phyloP scores from a whole-genome alignment of 176 grass and related monocot species.

The Tuctoria greenei region DNA sequence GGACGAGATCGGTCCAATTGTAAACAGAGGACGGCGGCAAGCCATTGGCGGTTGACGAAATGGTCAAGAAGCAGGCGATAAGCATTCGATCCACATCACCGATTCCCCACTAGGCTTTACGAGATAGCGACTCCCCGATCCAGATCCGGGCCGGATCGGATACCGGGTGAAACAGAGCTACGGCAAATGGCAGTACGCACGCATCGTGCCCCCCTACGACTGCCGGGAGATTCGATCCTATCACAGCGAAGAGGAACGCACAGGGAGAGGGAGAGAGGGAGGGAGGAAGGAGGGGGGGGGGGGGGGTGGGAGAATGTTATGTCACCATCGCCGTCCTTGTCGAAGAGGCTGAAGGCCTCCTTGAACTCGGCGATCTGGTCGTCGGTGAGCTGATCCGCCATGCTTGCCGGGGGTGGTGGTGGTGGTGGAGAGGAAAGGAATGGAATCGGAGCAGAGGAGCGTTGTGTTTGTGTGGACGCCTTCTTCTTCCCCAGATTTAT shows the following conservation, averaged over 20 bases:
- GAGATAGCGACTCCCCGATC: slow-evolving; percentile 5
- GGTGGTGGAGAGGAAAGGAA: no score
- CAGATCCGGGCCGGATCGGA: slow-evolving; percentile 44
- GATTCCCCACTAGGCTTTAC: slow-evolving; percentile 2
- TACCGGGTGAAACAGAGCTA: no score
- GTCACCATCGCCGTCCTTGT: slow-evolving; percentile 86
- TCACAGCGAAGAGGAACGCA: not conserved
- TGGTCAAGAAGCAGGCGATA: slow-evolving; percentile 44
- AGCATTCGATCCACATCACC: slow-evolving; percentile 16
- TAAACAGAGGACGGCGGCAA: not conserved
- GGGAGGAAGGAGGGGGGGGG: no score
- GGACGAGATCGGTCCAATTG: no score
- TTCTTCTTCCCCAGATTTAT: slow-evolving; percentile 33
- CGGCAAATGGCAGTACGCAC: slow-evolving; percentile 24
- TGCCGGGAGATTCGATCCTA: not conserved
- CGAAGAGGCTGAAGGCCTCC: slow-evolving; percentile 90
- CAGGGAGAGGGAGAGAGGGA: not conserved
- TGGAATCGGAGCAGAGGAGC: no score
- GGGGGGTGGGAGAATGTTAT: slow-evolving; percentile 16
- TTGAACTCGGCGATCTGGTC: slow-evolving; percentile 97
- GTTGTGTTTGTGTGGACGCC: slow-evolving; percentile 40
- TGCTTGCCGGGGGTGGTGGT: not conserved
- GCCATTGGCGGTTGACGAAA: not conserved
- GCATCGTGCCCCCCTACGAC: not conserved
- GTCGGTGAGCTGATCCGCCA: slow-evolving; percentile 70